Base-by-base conservation (phyloP, 2,329 filamentous ascomycete genomes). In the Pseudocercospora cruenta region DNA sequence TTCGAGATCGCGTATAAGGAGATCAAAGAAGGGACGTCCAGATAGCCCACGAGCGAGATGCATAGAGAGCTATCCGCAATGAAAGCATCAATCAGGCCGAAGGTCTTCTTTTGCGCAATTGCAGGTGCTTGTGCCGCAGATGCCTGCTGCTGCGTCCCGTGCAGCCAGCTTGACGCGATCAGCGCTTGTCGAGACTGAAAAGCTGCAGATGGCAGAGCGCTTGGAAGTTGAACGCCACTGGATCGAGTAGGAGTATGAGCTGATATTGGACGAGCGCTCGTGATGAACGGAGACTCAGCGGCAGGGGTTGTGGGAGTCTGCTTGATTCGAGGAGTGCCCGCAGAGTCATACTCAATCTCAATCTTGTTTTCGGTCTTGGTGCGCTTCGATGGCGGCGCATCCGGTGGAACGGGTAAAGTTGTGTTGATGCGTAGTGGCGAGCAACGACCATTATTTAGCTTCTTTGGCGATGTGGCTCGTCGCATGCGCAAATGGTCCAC, bases 1-100 rank as follows among this genome's bases (percentile, higher is more conserved):
- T 82, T 86, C 75, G 86, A 90, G 70, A 88, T 85, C 69, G 84
- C 81, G 80, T 91, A 92, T 36, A 93, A 82, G 53, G 80, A 84
- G 66, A 93, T 75, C 6, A 93, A 80, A 61, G 89, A 87, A 14
- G 79, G 73, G 0, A 86, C 78, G 7, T 77, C 75, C 21, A 92
- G 82, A 65, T 85, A 81, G 69, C 83, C 82, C 65, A 85, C 83
- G 7, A 91, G 72, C 58, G 84, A 79, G 55, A 88, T 79, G 53
- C 84, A 78, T 3, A 92, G 78, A 61, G 88, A 85, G 4, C 83
- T 69, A 64, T 78, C 70, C 1, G 70, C 65, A 58, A 73, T 68
- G 54, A 81, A 71, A 3, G 74, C 74, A 31, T 73, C 68, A 58
- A 81, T 69, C 28, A 81, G 65, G 65, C 72, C 78, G 73, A 78